A percentile compares a stretch with the other conserved stretches of the same genome.
These are phyloP conservation scores for Stellera chamaejasme DNA, from an alignment of 345 rosid genomes.

Conservation along the genomic window DNA sequence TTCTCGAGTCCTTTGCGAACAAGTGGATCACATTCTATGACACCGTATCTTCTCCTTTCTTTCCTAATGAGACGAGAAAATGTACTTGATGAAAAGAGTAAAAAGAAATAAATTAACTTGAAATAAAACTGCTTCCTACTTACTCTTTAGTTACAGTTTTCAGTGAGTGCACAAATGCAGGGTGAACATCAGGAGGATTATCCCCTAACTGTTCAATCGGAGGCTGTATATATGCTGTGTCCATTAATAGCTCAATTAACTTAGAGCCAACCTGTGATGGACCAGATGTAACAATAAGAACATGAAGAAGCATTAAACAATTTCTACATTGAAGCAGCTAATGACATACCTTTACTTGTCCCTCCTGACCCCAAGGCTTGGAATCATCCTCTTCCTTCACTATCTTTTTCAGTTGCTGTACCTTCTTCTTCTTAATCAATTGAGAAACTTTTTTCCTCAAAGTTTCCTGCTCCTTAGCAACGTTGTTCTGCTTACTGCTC, in stretches of 20 bases:
- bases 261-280: conserved; percentile 74
- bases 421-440: conserved; percentile 64
- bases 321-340: conserved; percentile 7
- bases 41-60: conserved; percentile 74
- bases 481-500: conserved; percentile 21
- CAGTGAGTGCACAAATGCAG: conserved; percentile 73
- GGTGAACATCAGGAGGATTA: conserved; percentile 76
- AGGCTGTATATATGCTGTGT: conserved; percentile 88
- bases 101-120: conserved; percentile 12
- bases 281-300: conserved; percentile 17
- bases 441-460: conserved; percentile 49
- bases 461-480: conserved; percentile 37
- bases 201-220: conserved; percentile 69
- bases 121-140: conserved; percentile 19
- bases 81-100: neutral
- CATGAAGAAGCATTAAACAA: conserved; percentile 2
- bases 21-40: conserved; percentile 86
- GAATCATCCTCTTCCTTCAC: conserved; percentile 53
- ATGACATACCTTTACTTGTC: conserved; percentile 68
- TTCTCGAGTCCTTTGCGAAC: conserved; percentile 80
- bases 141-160: conserved; percentile 62
- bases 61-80: conserved; percentile 43
- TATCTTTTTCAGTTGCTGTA: conserved; percentile 41
- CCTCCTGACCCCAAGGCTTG: conserved; percentile 90
- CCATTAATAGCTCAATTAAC: conserved; percentile 72